A percentile compares a stretch with the other conserved stretches of the same genome.
phyloP scores from a whole-genome alignment of 495 filamentous ascomycete genomes.

The Lophium mytilinum region DNA sequence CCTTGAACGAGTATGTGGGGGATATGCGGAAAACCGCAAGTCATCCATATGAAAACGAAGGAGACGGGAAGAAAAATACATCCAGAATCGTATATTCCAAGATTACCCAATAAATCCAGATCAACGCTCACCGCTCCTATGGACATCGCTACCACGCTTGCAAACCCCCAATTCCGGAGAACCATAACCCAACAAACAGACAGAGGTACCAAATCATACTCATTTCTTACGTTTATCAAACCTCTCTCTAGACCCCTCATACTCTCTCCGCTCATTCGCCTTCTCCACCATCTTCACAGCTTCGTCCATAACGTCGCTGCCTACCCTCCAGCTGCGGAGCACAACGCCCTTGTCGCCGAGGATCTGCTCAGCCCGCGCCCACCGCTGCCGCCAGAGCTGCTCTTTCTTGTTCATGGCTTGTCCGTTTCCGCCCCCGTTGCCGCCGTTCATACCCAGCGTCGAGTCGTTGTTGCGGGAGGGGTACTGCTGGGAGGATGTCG shows the following conservation, averaged over 20 bases:
- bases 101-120: no score
- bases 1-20: no score
- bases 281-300: constrained; percentile 15
- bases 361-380: constrained; percentile 63
- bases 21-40: no score
- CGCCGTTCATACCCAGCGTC: constrained; percentile 6
- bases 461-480: constrained; percentile 11
- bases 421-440: constrained; percentile 7
- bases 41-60: no score
- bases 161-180: no score
- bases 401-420: constrained; percentile 62
- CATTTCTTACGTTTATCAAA: no score
- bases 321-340: constrained; percentile 76
- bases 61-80: no score
- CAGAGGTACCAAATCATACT: no score
- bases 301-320: constrained; percentile 61
- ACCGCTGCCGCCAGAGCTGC: constrained; percentile 72
- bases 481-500: constrained; percentile 1
- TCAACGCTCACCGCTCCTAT: no score
- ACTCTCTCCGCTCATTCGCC: constrained; percentile 17
- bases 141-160: no score
- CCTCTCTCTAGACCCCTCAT: constrained; percentile 19
- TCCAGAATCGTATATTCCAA: no score
- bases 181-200: no score
- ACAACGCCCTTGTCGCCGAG: constrained; percentile 61